Evolutionary conservation across 106 monocot genomes (phyloP).

Genomic region (Acorus gramineus): DNA sequence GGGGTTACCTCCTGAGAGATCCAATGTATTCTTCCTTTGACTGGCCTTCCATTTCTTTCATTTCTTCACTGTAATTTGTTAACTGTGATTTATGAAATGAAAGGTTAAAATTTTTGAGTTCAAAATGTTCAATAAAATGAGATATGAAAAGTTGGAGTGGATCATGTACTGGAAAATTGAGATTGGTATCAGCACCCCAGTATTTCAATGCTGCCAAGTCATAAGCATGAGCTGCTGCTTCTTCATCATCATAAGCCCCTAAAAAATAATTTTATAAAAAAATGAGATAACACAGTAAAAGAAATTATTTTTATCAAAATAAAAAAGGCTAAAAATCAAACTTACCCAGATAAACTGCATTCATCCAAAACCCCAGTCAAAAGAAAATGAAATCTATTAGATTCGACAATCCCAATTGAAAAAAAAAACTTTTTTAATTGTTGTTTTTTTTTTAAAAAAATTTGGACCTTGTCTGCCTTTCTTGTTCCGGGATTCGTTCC

Average conservation of each 20-base stretch:
- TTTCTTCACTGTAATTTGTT: too few species aligned
- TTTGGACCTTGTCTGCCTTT: slow-evolving; percentile 74
- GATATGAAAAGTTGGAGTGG: neutral
- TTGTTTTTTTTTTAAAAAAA: neutral
- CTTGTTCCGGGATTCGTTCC: slow-evolving; percentile 74
- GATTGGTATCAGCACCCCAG: slow-evolving; percentile 10
- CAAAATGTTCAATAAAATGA: neutral
- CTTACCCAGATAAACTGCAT: slow-evolving; percentile 90
- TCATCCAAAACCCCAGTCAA: neutral
- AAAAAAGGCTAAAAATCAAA: neutral
- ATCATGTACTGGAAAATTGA: slow-evolving; percentile 15
- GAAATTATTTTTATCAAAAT: neutral
- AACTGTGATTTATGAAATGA: too few species aligned
- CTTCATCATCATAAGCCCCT: slow-evolving; percentile 22
- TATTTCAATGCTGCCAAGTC: slow-evolving; percentile 10
- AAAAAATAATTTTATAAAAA: slow-evolving; percentile 1
- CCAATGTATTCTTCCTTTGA: neutral
- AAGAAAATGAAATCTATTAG: neutral
- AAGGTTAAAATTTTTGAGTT: too few species aligned
- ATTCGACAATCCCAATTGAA: too few species aligned
- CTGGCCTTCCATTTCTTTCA: too few species aligned
- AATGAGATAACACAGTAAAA: neutral
- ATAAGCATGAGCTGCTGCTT: slow-evolving; percentile 18
- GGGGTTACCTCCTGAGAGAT: neutral
- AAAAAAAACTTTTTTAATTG: too few species aligned